Percentiles rank a stretch among this genome's conserved stretches.
Evolutionary conservation across 2,329 filamentous ascomycete species (phyloP).

Genomic region (Penicillium sp.): DNA sequence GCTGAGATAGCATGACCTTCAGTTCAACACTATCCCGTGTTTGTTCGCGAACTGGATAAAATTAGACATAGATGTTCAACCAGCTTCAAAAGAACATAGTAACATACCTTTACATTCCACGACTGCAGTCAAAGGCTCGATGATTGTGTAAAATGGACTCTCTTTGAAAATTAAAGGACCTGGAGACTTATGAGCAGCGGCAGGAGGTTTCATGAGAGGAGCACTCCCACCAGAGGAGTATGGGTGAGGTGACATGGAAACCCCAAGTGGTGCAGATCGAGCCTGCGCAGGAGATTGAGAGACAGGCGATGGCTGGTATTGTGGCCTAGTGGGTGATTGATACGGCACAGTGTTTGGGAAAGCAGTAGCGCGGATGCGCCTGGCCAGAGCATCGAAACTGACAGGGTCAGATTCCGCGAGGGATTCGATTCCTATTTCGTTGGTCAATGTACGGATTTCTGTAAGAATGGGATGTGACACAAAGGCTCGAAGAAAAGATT

Average conservation of each 20-base stretch:
- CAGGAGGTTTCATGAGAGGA: conserved; percentile 1
- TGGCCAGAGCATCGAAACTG: conserved; percentile 33
- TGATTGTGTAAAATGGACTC: conserved; percentile 80
- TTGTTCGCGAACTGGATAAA: conserved; percentile 53
- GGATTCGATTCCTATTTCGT: conserved; percentile 3
- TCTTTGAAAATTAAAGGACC: conserved; percentile 61
- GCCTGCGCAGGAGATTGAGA: conserved; percentile 29
- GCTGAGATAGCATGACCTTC: conserved; percentile 56
- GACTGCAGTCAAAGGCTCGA: conserved; percentile 62
- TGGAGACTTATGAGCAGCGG: conserved; percentile 32
- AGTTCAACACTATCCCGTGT: conserved; percentile 60
- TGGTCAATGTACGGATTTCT: conserved; percentile 14
- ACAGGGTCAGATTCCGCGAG: conserved; percentile 8
- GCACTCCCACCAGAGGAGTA: conserved; percentile 28
- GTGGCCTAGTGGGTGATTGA: conserved; percentile 23
- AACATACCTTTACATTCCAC: conserved; percentile 70
- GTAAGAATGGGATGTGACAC: background rate
- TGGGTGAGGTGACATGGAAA: conserved; percentile 33
- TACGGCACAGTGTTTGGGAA: conserved; percentile 30
- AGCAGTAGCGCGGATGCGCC: conserved; percentile 32
- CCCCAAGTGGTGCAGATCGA: conserved; percentile 27
- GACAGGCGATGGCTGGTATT: conserved; percentile 26
- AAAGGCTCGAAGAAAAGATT: background rate
- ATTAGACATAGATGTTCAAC: conserved; percentile 18
- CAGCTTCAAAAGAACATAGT: background rate